Base-by-base conservation (phyloP, 352 stramenopile species). In the Pilasporangium apinafurcum region DNA sequence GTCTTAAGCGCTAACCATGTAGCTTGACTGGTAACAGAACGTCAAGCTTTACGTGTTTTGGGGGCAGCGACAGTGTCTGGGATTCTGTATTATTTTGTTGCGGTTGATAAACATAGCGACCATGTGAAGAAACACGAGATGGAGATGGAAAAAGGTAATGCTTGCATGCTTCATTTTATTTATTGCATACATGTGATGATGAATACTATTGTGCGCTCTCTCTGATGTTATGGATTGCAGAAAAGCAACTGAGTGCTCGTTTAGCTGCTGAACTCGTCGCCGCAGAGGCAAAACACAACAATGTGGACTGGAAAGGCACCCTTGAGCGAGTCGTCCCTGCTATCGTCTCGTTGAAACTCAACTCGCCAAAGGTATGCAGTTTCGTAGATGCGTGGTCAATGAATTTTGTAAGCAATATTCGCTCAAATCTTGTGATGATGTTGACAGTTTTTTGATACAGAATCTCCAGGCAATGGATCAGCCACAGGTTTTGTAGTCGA, bases 401-500 rank as follows among this genome's bases (percentile, higher is more conserved):
- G 4, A 22, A 6, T 36, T 9, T 2, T 31, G 8, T n/a, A n/a
- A n/a, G n/a, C n/a, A n/a, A 12, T 32, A 20, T 32, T 32, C 12
- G 5, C 2, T 48, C n/a, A 13, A 24, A 21, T 2, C 9, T 22
- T 13, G 5, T 12, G n/a, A 28, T 28, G 64, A 21, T 37, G 53
- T 44, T 63, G 32, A 46, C 61, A 93, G 68, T 92, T 90, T 20
- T 96, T 97, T 47, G 88, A 97, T 39, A 92, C 81, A 1, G 86
- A 95, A 41, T 83, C 68, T 1, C 76, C 87, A 10, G 84, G 81
- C 24, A 96, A 92, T 34, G 81, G 79, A 28, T 93, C 82, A 0
- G 90, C 90, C 1, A 97, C 88, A 2, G 90, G 90, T 4, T 97
- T 97, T 47, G 86, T 97, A 10, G 90, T 97, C 14, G 88, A 96